phyloP scores from a whole-genome alignment of 2,329 filamentous ascomycete species.

The Calycina marina region DNA sequence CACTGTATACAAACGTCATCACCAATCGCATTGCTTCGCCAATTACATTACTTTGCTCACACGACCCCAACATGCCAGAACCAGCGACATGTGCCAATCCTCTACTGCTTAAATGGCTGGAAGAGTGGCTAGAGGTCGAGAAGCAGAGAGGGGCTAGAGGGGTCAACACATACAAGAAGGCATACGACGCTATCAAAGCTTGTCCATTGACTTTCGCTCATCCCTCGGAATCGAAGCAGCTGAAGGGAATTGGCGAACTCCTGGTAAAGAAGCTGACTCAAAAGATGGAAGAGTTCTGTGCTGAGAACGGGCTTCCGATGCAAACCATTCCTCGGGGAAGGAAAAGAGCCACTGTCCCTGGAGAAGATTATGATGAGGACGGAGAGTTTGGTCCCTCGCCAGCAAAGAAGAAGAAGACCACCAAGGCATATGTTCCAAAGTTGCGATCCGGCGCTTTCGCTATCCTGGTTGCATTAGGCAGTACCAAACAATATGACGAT shows the following conservation, averaged over 20 bases:
- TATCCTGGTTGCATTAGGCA: conserved; percentile 51
- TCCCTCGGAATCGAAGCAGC: conserved; percentile 54
- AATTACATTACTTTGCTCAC: not conserved
- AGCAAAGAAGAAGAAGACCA: conserved; percentile 43
- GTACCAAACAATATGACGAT: conserved; percentile 36
- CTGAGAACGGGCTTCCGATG: conserved; percentile 52
- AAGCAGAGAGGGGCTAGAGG: conserved; percentile 57
- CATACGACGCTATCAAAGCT: conserved; percentile 61
- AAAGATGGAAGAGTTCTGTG: conserved; percentile 43
- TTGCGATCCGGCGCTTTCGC: conserved; percentile 64
- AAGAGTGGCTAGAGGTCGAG: conserved; percentile 62
- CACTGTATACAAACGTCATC: too few relatives aligned
- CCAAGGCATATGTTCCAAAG: conserved; percentile 56
- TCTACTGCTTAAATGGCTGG: conserved; percentile 56
- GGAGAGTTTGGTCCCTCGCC: conserved; percentile 15
- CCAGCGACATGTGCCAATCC: conserved; percentile 36
- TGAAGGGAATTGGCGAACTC: conserved; percentile 62
- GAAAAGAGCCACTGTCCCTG: conserved; percentile 3
- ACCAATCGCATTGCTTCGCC: too few relatives aligned
- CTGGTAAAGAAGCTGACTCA: conserved; percentile 56
- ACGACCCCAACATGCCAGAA: conserved; percentile 10
- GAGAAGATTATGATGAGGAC: conserved; percentile 1
- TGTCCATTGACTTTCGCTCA: conserved; percentile 52
- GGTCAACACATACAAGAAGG: conserved; percentile 56
- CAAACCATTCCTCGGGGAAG: conserved; percentile 36